phyloP scores from a whole-genome alignment of 179 eudicot species.

The Spergularia azorica region DNA sequence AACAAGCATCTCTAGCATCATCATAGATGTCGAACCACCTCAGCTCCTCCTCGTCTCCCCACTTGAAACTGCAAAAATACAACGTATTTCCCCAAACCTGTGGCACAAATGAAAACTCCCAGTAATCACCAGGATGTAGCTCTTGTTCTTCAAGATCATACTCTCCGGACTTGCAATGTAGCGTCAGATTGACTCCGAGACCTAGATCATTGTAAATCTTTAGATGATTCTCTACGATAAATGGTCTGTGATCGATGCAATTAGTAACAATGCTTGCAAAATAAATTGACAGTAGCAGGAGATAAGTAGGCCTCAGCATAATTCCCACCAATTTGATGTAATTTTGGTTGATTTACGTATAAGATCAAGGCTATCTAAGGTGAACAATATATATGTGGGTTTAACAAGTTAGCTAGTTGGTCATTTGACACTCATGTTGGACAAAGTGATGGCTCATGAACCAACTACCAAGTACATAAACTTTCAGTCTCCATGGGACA shows the following conservation, averaged over 20 bases:
- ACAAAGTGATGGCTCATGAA: background rate
- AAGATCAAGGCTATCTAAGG: background rate
- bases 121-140: background rate
- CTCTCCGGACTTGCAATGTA: constrained; percentile 32
- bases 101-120: constrained; percentile 15
- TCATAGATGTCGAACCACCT: constrained; percentile 18
- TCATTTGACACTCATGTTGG: background rate
- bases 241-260: too few relatives aligned
- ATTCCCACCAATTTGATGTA: background rate
- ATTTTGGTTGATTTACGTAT: background rate
- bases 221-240: background rate
- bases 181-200: background rate
- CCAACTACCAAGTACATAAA: background rate
- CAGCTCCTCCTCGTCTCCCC: background rate
- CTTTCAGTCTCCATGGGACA: too few relatives aligned
- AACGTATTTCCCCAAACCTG: constrained; percentile 18
- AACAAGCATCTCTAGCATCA: background rate
- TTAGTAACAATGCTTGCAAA: background rate
- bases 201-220: constrained; percentile 14
- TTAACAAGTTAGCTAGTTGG: background rate
- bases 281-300: background rate
- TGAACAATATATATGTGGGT: background rate
- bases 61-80: constrained; percentile 21
- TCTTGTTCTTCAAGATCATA: constrained; percentile 20
- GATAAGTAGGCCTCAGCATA: background rate